Conservation (phyloP, 2,329 filamentous ascomycete genomes). For the Ophiostoma ulmi region DNA sequence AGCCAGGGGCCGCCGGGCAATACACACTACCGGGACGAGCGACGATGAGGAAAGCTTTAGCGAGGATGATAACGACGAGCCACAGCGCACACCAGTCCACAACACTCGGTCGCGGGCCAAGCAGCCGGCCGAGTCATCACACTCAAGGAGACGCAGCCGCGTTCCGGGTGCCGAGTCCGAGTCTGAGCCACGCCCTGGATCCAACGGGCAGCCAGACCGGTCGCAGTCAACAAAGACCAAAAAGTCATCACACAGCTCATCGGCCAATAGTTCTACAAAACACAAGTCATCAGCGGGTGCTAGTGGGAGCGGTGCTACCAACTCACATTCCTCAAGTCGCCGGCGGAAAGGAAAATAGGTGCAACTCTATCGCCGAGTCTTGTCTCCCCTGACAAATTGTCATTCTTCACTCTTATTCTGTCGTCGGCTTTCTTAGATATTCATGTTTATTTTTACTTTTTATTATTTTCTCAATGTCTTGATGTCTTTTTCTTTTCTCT, state of each 20-base stretch:
- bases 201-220: slow-evolving; percentile 25
- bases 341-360: slow-evolving; percentile 24
- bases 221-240: slow-evolving; percentile 29
- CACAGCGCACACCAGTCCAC: slow-evolving; percentile 25
- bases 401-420: slow-evolving; percentile 15
- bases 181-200: slow-evolving; percentile 21
- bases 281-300: slow-evolving; percentile 21
- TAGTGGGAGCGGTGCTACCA: slow-evolving; percentile 13
- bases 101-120: slow-evolving; percentile 27
- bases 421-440: slow-evolving; percentile 15
- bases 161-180: slow-evolving; percentile 33
- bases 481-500: not conserved
- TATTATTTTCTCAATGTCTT: not conserved
- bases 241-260: slow-evolving; percentile 22
- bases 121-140: slow-evolving; percentile 10
- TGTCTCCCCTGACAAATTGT: not conserved
- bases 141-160: slow-evolving; percentile 32
- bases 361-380: not conserved
- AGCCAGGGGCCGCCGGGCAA: slow-evolving; percentile 32
- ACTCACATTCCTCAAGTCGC: slow-evolving; percentile 20
- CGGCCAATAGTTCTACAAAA: slow-evolving; percentile 19
- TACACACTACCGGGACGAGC: slow-evolving; percentile 30
- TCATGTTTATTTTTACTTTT: slow-evolving; percentile 15
- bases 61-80: slow-evolving; percentile 23
- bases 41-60: slow-evolving; percentile 30